Evolutionary conservation across 2,329 filamentous ascomycete genomes (phyloP).

Genomic region (Paramyrothecium roridum): DNA sequence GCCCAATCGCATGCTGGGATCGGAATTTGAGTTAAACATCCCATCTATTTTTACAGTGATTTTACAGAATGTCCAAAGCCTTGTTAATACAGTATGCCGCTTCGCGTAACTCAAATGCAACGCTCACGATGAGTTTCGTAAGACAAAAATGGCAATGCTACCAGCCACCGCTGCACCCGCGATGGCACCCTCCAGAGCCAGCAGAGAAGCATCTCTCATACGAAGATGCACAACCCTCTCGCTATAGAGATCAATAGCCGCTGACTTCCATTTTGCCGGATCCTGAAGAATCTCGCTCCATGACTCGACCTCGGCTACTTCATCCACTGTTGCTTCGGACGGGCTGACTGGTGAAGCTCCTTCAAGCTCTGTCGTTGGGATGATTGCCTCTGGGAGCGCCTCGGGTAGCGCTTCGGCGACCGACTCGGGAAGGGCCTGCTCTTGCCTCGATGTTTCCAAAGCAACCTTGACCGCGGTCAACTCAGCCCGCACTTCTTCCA

Average conservation of each 20-base stretch:
- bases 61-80: conserved; percentile 2
- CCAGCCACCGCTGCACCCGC: conserved; percentile 62
- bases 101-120: background rate
- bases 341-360: conserved; percentile 4
- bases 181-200: conserved; percentile 64
- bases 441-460: conserved; percentile 17
- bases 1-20: too few relatives aligned
- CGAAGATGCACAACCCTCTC: conserved; percentile 60
- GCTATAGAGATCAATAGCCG: conserved; percentile 59
- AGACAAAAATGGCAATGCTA: conserved; percentile 46
- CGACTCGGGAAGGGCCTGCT: conserved; percentile 4
- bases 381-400: conserved; percentile 6
- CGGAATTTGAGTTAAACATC: too few relatives aligned
- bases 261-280: conserved; percentile 43
- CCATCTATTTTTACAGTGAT: background rate
- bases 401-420: background rate
- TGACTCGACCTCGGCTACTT: conserved; percentile 12
- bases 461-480: conserved; percentile 29
- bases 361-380: background rate
- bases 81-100: background rate
- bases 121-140: conserved; percentile 27
- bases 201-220: conserved; percentile 68
- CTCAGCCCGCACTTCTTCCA: conserved; percentile 46
- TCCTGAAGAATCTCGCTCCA: conserved; percentile 43
- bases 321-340: background rate